Base-by-base conservation (phyloP, 2,329 filamentous ascomycete species). In the Trichoderma pleuroti region DNA sequence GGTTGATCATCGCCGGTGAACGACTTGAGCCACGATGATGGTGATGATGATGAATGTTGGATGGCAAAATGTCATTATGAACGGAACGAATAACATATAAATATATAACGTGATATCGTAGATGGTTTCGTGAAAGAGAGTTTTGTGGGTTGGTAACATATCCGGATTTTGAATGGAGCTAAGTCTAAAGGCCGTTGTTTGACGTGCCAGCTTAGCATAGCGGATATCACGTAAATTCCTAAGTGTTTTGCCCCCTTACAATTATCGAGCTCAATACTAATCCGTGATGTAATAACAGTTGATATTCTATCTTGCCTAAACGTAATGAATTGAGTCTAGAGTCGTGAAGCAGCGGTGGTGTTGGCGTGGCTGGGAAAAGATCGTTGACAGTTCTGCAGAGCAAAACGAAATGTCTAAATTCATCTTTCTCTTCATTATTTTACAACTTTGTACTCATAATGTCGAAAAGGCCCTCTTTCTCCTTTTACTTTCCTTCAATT, bases 141-240 rank as follows among this genome's bases (percentile, higher is more conserved):
- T 36, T 18, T 61, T 21, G 32, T 4, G 14, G 14, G 21, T 52
- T 34, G 24, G 21, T 34, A 39, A 34, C 57, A 39, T 16, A 36
- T 61, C 57, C 57, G 57, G 57, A 36, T 36, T 60, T 36, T 60
- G 57, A 60, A 60, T 60, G 57, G 57, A 36, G 57, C 32, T 61
- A 61, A 61, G 57, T 39, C n/a, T 61, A 26, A 61, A 61, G 32
- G 32, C 57, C 57, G 57, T 16, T 26, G 5, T 24, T 61, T 39
- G 21, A 39, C 21, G 21, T 26, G 9, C 57, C 57, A 61, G 57
- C 32, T 39, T 61, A 34, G 57, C 8, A 61, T n/a, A 39, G 5
- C 21, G 57, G 32, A 52, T 24, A 52, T 52, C 46, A 52, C n/a
- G 46, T 9, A 52, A 24, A 21, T 52, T 14, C 6, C 21, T 24